Evolutionary conservation across 768 basidiomycete species (phyloP).

Genomic region (Tephrocybe sp.): DNA sequence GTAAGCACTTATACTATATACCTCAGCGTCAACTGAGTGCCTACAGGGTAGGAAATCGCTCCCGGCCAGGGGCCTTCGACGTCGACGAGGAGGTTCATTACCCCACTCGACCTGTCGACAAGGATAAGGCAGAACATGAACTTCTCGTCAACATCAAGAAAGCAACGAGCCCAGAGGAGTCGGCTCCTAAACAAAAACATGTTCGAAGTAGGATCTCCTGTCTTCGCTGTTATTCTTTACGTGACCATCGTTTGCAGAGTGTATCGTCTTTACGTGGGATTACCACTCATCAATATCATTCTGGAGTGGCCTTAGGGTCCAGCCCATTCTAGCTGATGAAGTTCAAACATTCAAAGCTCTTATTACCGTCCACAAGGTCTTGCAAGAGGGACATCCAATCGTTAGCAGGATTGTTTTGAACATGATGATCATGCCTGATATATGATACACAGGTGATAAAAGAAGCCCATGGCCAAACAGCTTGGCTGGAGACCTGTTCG

Average conservation of each 20-base stretch:
- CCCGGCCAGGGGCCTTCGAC: slow-evolving; percentile 52
- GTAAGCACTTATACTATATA: slow-evolving; percentile 5
- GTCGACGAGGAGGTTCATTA: slow-evolving; percentile 87
- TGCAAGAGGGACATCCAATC: slow-evolving; percentile 96
- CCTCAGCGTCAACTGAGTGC: background rate
- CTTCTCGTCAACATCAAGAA: slow-evolving; percentile 97
- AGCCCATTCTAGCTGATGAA: slow-evolving; percentile 96
- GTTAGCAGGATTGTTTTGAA: slow-evolving; percentile 42
- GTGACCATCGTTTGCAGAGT: slow-evolving; percentile 54
- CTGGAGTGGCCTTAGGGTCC: slow-evolving; percentile 96
- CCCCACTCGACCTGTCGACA: slow-evolving; percentile 97
- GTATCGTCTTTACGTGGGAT: slow-evolving; percentile 99
- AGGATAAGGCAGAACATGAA: slow-evolving; percentile 96
- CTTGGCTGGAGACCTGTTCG: slow-evolving; percentile 97
- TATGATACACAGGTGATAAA: slow-evolving; percentile 77
- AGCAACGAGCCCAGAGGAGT: slow-evolving; percentile 93
- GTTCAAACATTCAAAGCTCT: slow-evolving; percentile 98
- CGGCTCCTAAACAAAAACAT: slow-evolving; percentile 98
- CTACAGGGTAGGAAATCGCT: slow-evolving; percentile 40
- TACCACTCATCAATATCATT: slow-evolving; percentile 97
- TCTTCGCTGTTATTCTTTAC: slow-evolving; percentile 2
- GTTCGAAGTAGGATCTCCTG: slow-evolving; percentile 78
- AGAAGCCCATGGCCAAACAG: slow-evolving; percentile 94
- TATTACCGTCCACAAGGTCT: slow-evolving; percentile 95
- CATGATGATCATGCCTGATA: background rate